Conservation (phyloP, 2,329 filamentous ascomycete genomes). For the Fusarium udum region DNA sequence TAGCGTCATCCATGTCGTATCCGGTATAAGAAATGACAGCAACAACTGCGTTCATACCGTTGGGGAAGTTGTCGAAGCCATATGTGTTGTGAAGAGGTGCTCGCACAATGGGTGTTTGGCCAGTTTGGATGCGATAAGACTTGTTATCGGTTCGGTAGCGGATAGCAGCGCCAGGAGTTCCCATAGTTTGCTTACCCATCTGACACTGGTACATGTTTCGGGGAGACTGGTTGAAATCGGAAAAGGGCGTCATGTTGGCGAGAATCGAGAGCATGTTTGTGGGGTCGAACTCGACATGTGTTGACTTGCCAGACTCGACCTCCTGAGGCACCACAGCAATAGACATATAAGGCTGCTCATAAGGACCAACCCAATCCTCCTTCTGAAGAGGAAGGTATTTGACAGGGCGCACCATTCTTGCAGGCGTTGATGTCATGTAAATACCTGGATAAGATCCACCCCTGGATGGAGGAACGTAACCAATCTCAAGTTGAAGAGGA, state of each 20-base stretch:
- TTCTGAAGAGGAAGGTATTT: conserved; percentile 90
- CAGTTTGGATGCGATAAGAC: conserved; percentile 91
- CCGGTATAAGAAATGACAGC: conserved; percentile 98
- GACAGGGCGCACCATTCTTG: conserved; percentile 89
- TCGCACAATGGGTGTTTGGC: conserved; percentile 93
- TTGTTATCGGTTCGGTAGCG: conserved; percentile 96
- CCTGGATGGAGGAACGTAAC: conserved; percentile 85
- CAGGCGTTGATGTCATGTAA: conserved; percentile 88
- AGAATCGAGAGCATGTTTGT: conserved; percentile 98
- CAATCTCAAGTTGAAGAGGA: conserved; percentile 87
- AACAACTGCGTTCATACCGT: conserved; percentile 93
- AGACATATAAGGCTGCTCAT: conserved; percentile 98
- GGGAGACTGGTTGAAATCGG: conserved; percentile 97
- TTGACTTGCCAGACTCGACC: conserved; percentile 86
- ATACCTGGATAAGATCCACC: conserved; percentile 96
- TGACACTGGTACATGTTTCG: conserved; percentile 99
- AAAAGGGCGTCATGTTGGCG: conserved; percentile 98
- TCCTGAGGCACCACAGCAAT: conserved; percentile 92
- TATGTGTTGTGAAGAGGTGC: conserved; percentile 95
- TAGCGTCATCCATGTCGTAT: conserved; percentile 99
- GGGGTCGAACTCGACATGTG: conserved; percentile 92
- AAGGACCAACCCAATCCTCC: conserved; percentile 87
- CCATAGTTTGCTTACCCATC: conserved; percentile 99
- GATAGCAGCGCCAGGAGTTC: conserved; percentile 87
- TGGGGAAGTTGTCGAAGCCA: conserved; percentile 97